Conservation (phyloP, 805 yeast species). For the Yamadazyma olivae region DNA sequence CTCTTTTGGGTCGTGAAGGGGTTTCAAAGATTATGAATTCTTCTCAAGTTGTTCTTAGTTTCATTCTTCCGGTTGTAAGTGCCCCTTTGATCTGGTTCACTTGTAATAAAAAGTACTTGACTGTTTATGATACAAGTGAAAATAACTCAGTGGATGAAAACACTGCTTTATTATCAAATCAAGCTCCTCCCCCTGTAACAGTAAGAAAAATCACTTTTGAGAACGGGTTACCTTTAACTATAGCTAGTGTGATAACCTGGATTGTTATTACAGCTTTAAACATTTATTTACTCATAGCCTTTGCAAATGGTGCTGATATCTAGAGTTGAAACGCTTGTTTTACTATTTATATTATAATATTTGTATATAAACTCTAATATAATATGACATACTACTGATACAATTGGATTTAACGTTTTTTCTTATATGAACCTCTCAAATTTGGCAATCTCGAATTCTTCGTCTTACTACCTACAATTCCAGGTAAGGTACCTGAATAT, state of each 20-base stretch:
- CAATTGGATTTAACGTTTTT: constrained; percentile 16
- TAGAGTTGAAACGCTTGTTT: no score
- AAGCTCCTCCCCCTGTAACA: constrained; percentile 8
- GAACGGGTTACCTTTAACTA: constrained; percentile 32
- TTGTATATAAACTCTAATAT: not conserved
- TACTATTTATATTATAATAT: constrained; percentile 1
- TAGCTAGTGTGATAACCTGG: constrained; percentile 38
- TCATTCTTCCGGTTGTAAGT: constrained; percentile 41
- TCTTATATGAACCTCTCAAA: constrained; percentile 38
- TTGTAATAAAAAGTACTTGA: constrained; percentile 36
- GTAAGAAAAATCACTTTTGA: constrained; percentile 32
- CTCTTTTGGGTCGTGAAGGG: constrained; percentile 40
- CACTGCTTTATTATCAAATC: constrained; percentile 13
- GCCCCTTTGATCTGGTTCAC: constrained; percentile 47
- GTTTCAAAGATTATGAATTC: constrained; percentile 44
- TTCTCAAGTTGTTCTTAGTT: constrained; percentile 43
- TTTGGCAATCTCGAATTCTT: constrained; percentile 30
- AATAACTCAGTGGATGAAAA: constrained; percentile 7
- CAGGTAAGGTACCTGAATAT: constrained; percentile 79
- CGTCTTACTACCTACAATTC: constrained; percentile 31
- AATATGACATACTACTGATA: not conserved
- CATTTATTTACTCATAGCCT: constrained; percentile 38
- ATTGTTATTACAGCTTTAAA: constrained; percentile 36
- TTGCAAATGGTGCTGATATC: constrained; percentile 39
- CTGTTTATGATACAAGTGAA: constrained; percentile 24